phyloP scores from a whole-genome alignment of 768 basidiomycete genomes.

The Tricholomella constricta region DNA sequence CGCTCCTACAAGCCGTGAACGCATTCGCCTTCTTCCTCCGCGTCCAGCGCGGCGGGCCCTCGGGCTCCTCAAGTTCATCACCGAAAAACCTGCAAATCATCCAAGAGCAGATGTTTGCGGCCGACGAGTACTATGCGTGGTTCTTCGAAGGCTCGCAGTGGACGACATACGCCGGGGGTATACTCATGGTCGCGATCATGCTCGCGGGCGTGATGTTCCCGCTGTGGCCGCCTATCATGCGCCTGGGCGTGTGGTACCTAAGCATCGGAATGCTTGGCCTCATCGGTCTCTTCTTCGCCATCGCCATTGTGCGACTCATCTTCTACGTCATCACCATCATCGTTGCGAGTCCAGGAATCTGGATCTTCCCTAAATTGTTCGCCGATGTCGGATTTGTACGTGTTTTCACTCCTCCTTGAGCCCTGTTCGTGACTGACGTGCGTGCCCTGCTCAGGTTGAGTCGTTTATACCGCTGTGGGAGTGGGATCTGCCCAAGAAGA shows the following conservation, averaged over 20 bases:
- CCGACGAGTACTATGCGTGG: slow-evolving; percentile 92
- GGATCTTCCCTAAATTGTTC: slow-evolving; percentile 98
- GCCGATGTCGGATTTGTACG: slow-evolving; percentile 98
- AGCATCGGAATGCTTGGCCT: slow-evolving; percentile 86
- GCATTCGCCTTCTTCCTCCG: slow-evolving; percentile 92
- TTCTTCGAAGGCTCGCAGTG: slow-evolving; percentile 94
- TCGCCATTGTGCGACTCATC: slow-evolving; percentile 89
- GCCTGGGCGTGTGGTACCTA: slow-evolving; percentile 95
- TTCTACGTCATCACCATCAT: slow-evolving; percentile 93
- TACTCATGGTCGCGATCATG: slow-evolving; percentile 90
- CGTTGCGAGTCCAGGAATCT: slow-evolving; percentile 87
- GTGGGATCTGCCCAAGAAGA: slow-evolving; percentile 88
- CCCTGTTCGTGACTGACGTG: not conserved
- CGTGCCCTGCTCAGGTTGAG: slow-evolving; percentile 93
- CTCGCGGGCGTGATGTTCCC: slow-evolving; percentile 99
- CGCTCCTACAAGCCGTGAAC: slow-evolving; percentile 68
- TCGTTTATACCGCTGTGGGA: slow-evolving; percentile 97
- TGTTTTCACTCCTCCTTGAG: slow-evolving; percentile 23
- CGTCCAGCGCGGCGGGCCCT: slow-evolving; percentile 74
- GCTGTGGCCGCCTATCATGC: slow-evolving; percentile 92
- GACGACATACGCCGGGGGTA: slow-evolving; percentile 88
- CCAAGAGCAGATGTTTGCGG: slow-evolving; percentile 76
- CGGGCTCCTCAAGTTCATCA: slow-evolving; percentile 65
- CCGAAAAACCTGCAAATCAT: slow-evolving; percentile 83
- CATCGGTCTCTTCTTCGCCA: slow-evolving; percentile 86